Percentiles rank a stretch among this genome's conserved stretches.
phyloP scores from a whole-genome alignment of 2,329 filamentous ascomycete genomes.

The Fusarium transvaalense region DNA sequence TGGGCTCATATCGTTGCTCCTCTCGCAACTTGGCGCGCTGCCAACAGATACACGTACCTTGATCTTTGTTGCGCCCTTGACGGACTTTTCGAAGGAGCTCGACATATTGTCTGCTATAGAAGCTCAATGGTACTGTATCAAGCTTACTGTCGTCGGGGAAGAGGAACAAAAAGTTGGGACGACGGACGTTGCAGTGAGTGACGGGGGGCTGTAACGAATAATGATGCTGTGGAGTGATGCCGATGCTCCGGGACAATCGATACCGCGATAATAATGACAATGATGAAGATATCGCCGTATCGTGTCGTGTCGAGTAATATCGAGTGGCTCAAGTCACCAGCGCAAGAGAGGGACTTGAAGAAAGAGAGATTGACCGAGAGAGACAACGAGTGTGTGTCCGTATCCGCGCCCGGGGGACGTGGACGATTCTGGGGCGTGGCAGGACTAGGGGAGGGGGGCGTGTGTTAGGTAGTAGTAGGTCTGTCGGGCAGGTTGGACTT shows the following conservation, averaged over 20 bases:
- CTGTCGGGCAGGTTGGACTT: constrained; percentile 12
- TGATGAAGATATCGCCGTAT: constrained; percentile 32
- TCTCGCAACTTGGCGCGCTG: constrained; percentile 1
- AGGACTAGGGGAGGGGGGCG: constrained; percentile 43
- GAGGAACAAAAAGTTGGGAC: constrained; percentile 28
- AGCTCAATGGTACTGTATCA: constrained; percentile 25
- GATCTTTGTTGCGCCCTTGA: constrained; percentile 98
- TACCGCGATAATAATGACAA: constrained; percentile 17
- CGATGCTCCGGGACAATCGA: constrained; percentile 23
- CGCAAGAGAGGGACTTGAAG: constrained; percentile 42
- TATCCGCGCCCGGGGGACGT: constrained; percentile 46
- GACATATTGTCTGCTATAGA: constrained; percentile 67
- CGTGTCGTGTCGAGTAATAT: constrained; percentile 33
- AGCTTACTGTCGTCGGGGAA: constrained; percentile 17
- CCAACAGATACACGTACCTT: constrained; percentile 70
- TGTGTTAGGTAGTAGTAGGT: constrained; percentile 31
- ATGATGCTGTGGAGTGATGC: constrained; percentile 22
- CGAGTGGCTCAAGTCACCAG: constrained; percentile 38
- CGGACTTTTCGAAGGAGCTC: constrained; percentile 97
- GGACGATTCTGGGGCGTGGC: constrained; percentile 46
- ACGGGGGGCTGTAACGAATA: constrained; percentile 38
- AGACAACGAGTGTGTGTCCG: constrained; percentile 41
- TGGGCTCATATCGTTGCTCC: constrained; percentile 7
- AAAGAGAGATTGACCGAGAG: constrained; percentile 41
- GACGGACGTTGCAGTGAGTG: constrained; percentile 36